Base-by-base conservation (phyloP, 2,329 filamentous ascomycete genomes). In the Aurifilum marmelostoma region DNA sequence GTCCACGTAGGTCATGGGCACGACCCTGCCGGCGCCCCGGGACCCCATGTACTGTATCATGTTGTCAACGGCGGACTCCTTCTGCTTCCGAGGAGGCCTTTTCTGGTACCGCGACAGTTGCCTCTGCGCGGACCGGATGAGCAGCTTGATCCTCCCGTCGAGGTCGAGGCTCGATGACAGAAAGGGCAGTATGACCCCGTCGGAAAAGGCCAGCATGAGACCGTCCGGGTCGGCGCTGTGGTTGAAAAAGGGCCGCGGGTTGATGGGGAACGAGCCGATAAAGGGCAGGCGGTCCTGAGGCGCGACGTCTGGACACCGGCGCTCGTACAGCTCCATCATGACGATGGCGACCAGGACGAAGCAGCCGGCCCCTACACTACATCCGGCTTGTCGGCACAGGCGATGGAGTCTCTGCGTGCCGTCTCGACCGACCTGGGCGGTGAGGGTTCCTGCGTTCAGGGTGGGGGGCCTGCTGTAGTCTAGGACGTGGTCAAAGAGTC, bases 261-360 rank as follows among this genome's bases (percentile, higher is more conserved):
- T 65, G 69, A 70, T 66, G 9, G 69, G 69, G 6, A 70, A 70
- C 1, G 69, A 70, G 21, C 69, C 69, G 5, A 70, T 63, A 34
- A 70, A 70, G 12, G 58, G 50, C 14, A 27, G 66, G 9, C 69
- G 63, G 24, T 66, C 62, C 29, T 59, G 24, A 11, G 43, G 32
- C 12, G 63, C 58, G 16, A 70, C 29, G 16, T 63, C 69, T 21
- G 69, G 66, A n/a, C 37, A 66, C 18, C 66, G 58, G 16, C 67
- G 43, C 66, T 75, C 74, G 71, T 75, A 69, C 12, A 73, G 62
- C 50, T 72, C 70, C 74, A 74, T 75, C 74, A 75, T 75, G 2
- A 68, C 72, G 43, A 75, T 72, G 1, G 68, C 74, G 3, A 75
- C 73, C 1, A 75, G 67, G 2, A 72, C 74, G 62, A 70, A 70